Evolutionary conservation across 2,329 filamentous ascomycete genomes (phyloP), one percentile per base, ranked within the genome.

Genomic region (Penicillium sp.): DNA sequence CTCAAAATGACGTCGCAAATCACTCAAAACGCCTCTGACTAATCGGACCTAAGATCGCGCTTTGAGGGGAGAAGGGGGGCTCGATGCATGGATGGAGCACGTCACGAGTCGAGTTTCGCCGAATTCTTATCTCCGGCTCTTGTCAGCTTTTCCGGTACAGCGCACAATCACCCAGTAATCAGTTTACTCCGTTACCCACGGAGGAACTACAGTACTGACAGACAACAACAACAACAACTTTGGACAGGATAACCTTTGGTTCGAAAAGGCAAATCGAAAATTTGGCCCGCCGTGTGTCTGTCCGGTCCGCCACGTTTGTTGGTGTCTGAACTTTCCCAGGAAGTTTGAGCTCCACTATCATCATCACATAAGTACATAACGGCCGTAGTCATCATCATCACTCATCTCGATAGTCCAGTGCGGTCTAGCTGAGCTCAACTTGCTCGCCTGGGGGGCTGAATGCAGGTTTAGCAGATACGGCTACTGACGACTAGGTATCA

Each of bases 1-100:
- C 31, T 50, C 17, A 19, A 30, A 19, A 50, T 57, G 55, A 50
- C 55, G 55, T 57, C 31, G 46, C n/a, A 15, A 5, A 15, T 11
- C 35, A 41, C 8, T 41, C 11, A 11, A 11, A 19, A 23, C 19
- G 45, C 29, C 17, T 19, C 45, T 57, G 30, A 44, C 21, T 50
- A 57, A 57, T 45, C 35, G 46, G 46, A 50, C 19, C 31, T 38
- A 41, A 9, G 9, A 6, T 41, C 35, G 15, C 17, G 35, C 13
- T 13, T 35, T 13, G 31, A 35, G 31, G 31, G 31, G 35, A 15
- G 9, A 15, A 15, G 35, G 15, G 35, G 35, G 35, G 35, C 21
- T 11, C 13, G 11, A 41, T 11, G 35, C 13, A 11, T 13, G 35
- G 35, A 41, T 41, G 11, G 11, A 41, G 35, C 35, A 41, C 35